A percentile compares a stretch with the other conserved stretches of the same genome.
These are phyloP conservation scores for Coniochaeta ligniaria DNA, from an alignment of 2,329 filamentous ascomycete species.

Conservation along the genomic window DNA sequence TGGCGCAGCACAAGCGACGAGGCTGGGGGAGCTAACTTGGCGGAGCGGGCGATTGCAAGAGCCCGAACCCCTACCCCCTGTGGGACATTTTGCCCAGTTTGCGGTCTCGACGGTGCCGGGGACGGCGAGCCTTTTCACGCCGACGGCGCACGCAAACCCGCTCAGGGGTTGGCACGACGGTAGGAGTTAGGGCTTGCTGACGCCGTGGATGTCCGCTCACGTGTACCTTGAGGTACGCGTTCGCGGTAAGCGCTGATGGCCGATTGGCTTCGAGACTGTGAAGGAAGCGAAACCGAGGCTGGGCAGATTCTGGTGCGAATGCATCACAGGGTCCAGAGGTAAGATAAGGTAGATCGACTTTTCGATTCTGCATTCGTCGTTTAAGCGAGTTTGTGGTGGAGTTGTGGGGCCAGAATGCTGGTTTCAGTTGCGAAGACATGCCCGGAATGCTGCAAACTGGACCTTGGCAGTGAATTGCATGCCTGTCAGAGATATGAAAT, in stretches of 20 bases:
- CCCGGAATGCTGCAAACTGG: neutral
- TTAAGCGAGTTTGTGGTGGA: neutral
- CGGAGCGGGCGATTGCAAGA: neutral
- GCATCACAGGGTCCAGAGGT: neutral
- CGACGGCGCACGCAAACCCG: neutral
- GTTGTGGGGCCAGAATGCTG: neutral
- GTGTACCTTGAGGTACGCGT: too few relatives aligned
- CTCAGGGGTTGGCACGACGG: neutral
- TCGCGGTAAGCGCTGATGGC: neutral
- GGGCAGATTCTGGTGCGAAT: neutral
- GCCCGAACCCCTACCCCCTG: neutral
- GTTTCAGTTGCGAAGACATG: neutral
- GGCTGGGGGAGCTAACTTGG: neutral
- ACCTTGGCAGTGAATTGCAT: neutral
- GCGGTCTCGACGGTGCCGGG: neutral
- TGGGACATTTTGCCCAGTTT: neutral
- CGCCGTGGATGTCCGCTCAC: neutral
- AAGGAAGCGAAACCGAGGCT: neutral
- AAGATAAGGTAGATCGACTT: neutral
- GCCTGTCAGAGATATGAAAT: neutral
- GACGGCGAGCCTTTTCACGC: neutral
- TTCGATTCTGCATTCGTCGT: neutral
- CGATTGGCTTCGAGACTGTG: neutral
- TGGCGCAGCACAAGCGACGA: neutral
- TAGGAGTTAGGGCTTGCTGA: neutral